Evolutionary conservation across 2,329 filamentous ascomycete genomes (phyloP).

Genomic region (Apiospora rasikravindrae): DNA sequence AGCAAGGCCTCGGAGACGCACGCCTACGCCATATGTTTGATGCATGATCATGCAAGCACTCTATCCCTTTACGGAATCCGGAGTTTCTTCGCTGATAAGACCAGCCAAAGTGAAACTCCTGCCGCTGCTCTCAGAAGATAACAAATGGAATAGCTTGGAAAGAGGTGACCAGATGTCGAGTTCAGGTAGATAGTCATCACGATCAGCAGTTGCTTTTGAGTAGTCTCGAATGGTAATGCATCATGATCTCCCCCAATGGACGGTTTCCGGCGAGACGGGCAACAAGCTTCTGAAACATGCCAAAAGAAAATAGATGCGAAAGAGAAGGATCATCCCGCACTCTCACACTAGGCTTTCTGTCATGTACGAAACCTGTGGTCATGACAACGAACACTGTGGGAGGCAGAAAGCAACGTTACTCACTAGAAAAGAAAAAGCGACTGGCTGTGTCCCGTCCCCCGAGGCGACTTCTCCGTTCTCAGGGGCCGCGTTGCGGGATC

Average conservation of each 20-base stretch:
- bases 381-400: neutral
- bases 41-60: neutral
- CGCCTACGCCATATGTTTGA: neutral
- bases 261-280: neutral
- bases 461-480: neutral
- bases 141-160: neutral
- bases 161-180: neutral
- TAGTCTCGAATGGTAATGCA: neutral
- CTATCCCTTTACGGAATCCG: neutral
- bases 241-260: neutral
- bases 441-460: neutral
- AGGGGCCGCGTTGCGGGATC: neutral
- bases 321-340: neutral
- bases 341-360: neutral
- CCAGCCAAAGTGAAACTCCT: neutral
- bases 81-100: neutral
- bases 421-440: neutral
- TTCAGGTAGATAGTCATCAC: neutral
- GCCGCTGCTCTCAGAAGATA: too few species aligned
- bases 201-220: neutral
- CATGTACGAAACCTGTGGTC: neutral
- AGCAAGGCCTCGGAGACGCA: neutral
- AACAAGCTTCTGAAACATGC: neutral
- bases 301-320: neutral
- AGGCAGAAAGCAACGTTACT: neutral